Evolutionary conservation across 805 yeast genomes (phyloP).

Genomic region (Metschnikowia henanensis): DNA sequence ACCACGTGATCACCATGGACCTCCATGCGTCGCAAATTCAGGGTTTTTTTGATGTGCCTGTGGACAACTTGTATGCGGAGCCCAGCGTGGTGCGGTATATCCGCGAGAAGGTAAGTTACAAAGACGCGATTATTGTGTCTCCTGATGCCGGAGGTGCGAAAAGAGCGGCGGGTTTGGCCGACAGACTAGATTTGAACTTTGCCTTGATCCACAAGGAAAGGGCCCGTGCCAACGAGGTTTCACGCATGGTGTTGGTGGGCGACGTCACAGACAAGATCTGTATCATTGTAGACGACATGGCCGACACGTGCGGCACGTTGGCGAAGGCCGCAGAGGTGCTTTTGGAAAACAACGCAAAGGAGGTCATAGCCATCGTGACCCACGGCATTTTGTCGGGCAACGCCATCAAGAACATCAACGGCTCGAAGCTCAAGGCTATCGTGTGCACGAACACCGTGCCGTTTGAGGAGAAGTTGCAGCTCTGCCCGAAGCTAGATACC

Average conservation of each 20-base stretch:
- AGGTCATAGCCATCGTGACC: slow-evolving; percentile 79
- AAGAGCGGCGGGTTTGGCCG: slow-evolving; percentile 85
- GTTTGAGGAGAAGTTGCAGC: slow-evolving; percentile 57
- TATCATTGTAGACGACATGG: slow-evolving; percentile 84
- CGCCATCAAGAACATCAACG: slow-evolving; percentile 70
- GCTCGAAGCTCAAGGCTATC: slow-evolving; percentile 63
- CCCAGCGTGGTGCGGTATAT: slow-evolving; percentile 78
- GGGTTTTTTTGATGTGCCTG: slow-evolving; percentile 82
- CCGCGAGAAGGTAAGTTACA: slow-evolving; percentile 54
- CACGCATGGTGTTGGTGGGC: slow-evolving; percentile 83
- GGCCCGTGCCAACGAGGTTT: slow-evolving; percentile 79
- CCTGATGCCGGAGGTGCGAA: slow-evolving; percentile 94
- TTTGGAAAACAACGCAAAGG: slow-evolving; percentile 63
- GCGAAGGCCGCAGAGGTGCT: slow-evolving; percentile 81
- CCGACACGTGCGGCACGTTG: slow-evolving; percentile 85
- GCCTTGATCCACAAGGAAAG: slow-evolving; percentile 86
- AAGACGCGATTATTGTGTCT: slow-evolving; percentile 72
- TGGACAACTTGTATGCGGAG: slow-evolving; percentile 82
- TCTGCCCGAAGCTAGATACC: slow-evolving; percentile 62
- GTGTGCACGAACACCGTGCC: slow-evolving; percentile 85
- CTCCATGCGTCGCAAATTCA: slow-evolving; percentile 88
- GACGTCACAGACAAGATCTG: slow-evolving; percentile 77
- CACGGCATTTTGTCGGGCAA: slow-evolving; percentile 79
- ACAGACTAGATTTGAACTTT: slow-evolving; percentile 73
- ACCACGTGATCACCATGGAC: slow-evolving; percentile 86